Conservation (phyloP, 2,329 filamentous ascomycete species). For the Aspergillus pseudoviridinutans region DNA sequence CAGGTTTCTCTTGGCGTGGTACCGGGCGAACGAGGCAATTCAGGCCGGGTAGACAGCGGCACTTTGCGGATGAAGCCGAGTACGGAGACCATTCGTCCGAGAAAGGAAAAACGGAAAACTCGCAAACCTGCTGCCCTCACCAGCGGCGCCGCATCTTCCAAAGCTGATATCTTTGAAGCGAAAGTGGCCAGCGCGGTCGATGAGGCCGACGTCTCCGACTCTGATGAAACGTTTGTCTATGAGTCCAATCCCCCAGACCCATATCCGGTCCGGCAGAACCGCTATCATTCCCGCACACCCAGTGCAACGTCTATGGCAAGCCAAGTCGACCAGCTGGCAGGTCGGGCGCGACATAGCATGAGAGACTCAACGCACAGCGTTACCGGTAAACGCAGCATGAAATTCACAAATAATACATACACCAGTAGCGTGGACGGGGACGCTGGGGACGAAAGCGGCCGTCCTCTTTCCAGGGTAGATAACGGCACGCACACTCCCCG, state of each 20-base stretch:
- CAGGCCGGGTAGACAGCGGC: constrained; percentile 61
- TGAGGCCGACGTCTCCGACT: constrained; percentile 93
- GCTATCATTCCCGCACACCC: constrained; percentile 90
- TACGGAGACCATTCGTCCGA: constrained; percentile 91
- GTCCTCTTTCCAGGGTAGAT: constrained; percentile 59
- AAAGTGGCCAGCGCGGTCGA: constrained; percentile 95
- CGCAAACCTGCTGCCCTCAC: constrained; percentile 65
- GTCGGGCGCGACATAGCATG: constrained; percentile 60
- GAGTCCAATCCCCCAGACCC: constrained; percentile 83
- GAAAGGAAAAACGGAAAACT: constrained; percentile 83
- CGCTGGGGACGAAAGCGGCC: constrained; percentile 60
- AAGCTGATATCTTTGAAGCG: constrained; percentile 96
- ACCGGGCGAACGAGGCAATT: constrained; percentile 50
- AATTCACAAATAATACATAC: constrained; percentile 80
- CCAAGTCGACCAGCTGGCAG: constrained; percentile 44
- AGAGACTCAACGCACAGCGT: constrained; percentile 62
- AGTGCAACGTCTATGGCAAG: constrained; percentile 75
- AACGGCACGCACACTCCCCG: constrained; percentile 56
- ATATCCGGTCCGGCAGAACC: constrained; percentile 56
- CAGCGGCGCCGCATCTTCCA: constrained; percentile 68
- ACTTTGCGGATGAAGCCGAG: constrained; percentile 83
- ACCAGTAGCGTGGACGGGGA: constrained; percentile 61
- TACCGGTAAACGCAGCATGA: constrained; percentile 87
- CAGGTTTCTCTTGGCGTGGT: constrained; percentile 70
- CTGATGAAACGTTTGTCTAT: constrained; percentile 97